phyloP scores from a whole-genome alignment of 1,284 basidiomycete genomes.

The Ganoderma sinense region DNA sequence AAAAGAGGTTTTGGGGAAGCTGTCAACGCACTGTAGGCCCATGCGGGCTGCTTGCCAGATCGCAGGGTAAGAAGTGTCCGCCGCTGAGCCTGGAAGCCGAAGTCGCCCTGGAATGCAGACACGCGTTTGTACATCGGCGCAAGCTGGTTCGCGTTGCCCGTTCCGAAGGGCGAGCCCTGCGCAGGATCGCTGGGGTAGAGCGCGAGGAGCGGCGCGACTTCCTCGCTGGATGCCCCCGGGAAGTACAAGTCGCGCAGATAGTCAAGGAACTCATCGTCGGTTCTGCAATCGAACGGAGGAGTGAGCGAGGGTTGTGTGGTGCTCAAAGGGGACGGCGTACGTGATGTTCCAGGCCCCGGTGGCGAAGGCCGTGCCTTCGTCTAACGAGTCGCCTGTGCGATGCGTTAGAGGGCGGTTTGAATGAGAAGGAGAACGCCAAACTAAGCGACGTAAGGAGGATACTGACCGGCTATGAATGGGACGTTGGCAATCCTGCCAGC shows the following conservation, averaged over 20 bases:
- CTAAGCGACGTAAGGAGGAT: too few relatives aligned
- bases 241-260: slow-evolving; percentile 23
- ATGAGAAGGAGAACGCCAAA: too few relatives aligned
- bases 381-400: slow-evolving; percentile 28
- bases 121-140: slow-evolving; percentile 38
- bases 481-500: slow-evolving; percentile 30
- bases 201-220: slow-evolving; percentile 27
- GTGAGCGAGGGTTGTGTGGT: too few relatives aligned
- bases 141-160: slow-evolving; percentile 24
- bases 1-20: background rate
- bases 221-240: slow-evolving; percentile 8
- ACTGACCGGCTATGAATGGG: too few relatives aligned
- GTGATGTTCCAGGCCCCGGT: slow-evolving; percentile 28
- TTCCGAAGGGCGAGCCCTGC: slow-evolving; percentile 16
- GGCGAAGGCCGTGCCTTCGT: slow-evolving; percentile 42
- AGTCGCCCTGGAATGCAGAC: slow-evolving; percentile 39
- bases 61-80: slow-evolving; percentile 36
- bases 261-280: slow-evolving; percentile 17
- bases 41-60: slow-evolving; percentile 50
- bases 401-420: too few relatives aligned
- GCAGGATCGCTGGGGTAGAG: slow-evolving; percentile 32
- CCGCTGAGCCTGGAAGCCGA: slow-evolving; percentile 56
- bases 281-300: slow-evolving; percentile 1
- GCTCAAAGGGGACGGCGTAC: background rate
- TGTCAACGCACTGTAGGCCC: slow-evolving; percentile 52